Evolutionary conservation across 2,329 filamentous ascomycete species (phyloP), one percentile per base, ranked within the genome.

Genomic region (Delphinella strobiligena): DNA sequence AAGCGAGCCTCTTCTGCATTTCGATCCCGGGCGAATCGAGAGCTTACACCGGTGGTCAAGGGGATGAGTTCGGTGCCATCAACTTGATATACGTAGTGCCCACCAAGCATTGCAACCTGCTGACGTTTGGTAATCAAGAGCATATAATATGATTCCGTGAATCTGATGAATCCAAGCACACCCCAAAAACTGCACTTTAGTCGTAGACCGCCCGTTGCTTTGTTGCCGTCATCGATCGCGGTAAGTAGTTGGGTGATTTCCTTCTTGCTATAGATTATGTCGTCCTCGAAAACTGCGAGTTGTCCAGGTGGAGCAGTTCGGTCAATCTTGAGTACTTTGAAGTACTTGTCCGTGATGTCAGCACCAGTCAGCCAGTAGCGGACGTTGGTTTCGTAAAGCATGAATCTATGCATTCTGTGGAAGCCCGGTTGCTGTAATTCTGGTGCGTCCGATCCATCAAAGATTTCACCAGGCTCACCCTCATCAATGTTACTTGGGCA

Each of bases 81-180:
- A 41, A 98, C 78, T 61, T 94, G 87, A 58, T 96, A 96, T 45
- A 96, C 74, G 54, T 93, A 94, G 58, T 96, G 91, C 1, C 91
- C 91, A 14, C 91, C 91, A 17, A 98, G 74, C 80, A 95, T 89
- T 33, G 91, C 91, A 3, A 94, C 88, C 43, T 93, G 93, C 54
- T 84, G 91, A 64, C 93, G 80, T 63, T 96, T 96, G 30, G 88
- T 95, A 54, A 96, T 88, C 36, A 96, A 66, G 19, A 96, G 72
- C 88, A 98, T 96, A 60, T 98, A 98, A 60, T 93, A 95, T 3
- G 86, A 79, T 2, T 89, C 87, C 0, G 91, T 98, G 59, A 98
- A 96, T 45, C 84, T 76, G 59, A 98, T 91, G 60, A 98, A 98
- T 3, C 91, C 91, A 18, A 98, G 67, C 18, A 98, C 64, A 2